Evolutionary conservation across 2,329 filamentous ascomycete genomes (phyloP).

Genomic region (Paraphaeosphaeria sporulosa): DNA sequence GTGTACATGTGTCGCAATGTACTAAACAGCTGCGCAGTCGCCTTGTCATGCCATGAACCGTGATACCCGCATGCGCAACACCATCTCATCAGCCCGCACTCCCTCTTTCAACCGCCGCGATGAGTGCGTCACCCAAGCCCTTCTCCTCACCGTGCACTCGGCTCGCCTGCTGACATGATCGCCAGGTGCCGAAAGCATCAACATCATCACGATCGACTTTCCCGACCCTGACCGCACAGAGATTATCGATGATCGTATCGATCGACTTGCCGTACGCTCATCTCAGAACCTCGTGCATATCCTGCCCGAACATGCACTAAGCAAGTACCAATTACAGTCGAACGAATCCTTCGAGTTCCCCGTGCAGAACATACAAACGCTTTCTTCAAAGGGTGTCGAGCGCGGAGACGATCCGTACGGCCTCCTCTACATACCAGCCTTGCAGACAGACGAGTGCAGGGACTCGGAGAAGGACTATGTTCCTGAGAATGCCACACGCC

Average conservation of each 20-base stretch:
- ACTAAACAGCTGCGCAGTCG: not conserved
- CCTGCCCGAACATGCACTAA: slow-evolving; percentile 1
- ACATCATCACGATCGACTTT: slow-evolving; percentile 47
- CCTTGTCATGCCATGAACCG: not conserved
- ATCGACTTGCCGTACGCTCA: slow-evolving; percentile 31
- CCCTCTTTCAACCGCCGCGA: slow-evolving; percentile 35
- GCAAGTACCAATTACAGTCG: not conserved
- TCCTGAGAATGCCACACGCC: slow-evolving; percentile 76
- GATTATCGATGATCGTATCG: slow-evolving; percentile 41
- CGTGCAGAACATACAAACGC: slow-evolving; percentile 72
- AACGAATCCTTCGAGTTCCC: slow-evolving; percentile 47
- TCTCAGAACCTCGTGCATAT: slow-evolving; percentile 1
- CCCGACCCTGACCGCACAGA: slow-evolving; percentile 41
- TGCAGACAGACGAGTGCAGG: slow-evolving; percentile 69
- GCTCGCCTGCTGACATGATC: slow-evolving; percentile 20
- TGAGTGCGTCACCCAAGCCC: slow-evolving; percentile 47
- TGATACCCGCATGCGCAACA: slow-evolving; percentile 27
- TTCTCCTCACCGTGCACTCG: slow-evolving; percentile 8
- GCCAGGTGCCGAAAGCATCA: slow-evolving; percentile 44
- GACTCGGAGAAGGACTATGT: slow-evolving; percentile 70
- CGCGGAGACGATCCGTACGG: slow-evolving; percentile 73
- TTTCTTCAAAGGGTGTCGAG: slow-evolving; percentile 72
- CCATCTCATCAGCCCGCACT: slow-evolving; percentile 14
- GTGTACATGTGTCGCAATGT: slow-evolving; percentile 1
- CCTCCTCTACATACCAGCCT: slow-evolving; percentile 83